Evolutionary conservation across 805 yeast genomes (phyloP).

Genomic region (Lachancea sp.): DNA sequence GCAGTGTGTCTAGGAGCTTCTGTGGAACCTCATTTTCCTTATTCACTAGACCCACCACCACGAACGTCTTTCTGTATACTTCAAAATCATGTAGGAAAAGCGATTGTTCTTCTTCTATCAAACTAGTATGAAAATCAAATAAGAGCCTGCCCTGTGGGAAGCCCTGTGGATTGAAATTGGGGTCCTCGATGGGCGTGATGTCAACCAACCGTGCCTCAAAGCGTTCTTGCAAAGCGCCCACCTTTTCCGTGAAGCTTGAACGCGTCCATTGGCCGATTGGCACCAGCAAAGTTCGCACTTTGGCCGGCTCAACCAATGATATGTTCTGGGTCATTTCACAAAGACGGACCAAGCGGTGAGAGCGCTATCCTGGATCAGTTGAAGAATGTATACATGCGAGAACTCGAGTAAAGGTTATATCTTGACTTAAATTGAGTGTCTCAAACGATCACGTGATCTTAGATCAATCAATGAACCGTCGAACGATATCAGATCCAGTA

Average conservation of each 20-base stretch:
- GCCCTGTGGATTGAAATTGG: slow-evolving; percentile 73
- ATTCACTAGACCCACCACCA: slow-evolving; percentile 45
- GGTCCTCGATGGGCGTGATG: slow-evolving; percentile 55
- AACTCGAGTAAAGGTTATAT: too few species aligned
- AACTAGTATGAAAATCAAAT: slow-evolving; percentile 45
- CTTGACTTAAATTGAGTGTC: too few species aligned
- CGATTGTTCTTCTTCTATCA: slow-evolving; percentile 45
- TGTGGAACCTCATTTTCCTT: slow-evolving; percentile 10
- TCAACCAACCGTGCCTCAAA: slow-evolving; percentile 69
- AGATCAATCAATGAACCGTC: too few species aligned
- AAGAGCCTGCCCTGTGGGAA: slow-evolving; percentile 72
- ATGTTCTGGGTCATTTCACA: slow-evolving; percentile 3
- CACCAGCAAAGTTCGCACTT: slow-evolving; percentile 58
- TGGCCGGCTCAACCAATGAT: slow-evolving; percentile 50
- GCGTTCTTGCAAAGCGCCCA: slow-evolving; percentile 40
- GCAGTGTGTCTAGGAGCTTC: slow-evolving; percentile 25
- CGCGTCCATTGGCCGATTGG: slow-evolving; percentile 52
- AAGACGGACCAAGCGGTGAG: too few species aligned
- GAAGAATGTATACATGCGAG: too few species aligned
- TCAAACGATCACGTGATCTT: too few species aligned
- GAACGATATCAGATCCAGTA: too few species aligned
- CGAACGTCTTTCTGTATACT: slow-evolving; percentile 74
- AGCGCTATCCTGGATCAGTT: too few species aligned
- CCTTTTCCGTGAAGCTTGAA: slow-evolving; percentile 36
- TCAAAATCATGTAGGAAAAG: slow-evolving; percentile 79